Conservation (phyloP, 345 rosid genomes). For the Diplotaxis tenuifolia region DNA sequence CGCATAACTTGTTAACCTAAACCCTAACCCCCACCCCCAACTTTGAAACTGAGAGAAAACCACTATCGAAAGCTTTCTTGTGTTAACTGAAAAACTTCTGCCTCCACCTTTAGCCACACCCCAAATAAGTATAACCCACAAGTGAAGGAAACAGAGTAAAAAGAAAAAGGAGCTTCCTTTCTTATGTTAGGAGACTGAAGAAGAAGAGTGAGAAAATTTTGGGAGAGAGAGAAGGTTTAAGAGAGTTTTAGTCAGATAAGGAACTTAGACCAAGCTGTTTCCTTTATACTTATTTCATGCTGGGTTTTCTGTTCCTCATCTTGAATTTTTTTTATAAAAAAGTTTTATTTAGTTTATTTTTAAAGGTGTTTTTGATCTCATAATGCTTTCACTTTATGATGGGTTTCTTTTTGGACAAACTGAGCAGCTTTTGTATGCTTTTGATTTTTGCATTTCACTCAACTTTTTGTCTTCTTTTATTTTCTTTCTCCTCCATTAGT, state of each 20-base stretch:
- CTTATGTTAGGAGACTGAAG: constrained; percentile 34
- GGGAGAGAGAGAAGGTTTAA: constrained; percentile 15
- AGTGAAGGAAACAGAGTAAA: constrained; percentile 13
- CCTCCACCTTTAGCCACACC: constrained; percentile 26
- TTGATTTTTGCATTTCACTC: constrained; percentile 42
- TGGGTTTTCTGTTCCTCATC: constrained; percentile 31
- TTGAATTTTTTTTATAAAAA: neutral
- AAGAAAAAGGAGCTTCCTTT: constrained; percentile 24
- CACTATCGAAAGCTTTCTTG: constrained; percentile 19
- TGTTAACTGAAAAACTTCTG: neutral
- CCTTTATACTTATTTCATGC: constrained; percentile 41
- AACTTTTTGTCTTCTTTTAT: constrained; percentile 19
- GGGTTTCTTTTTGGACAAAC: constrained; percentile 44
- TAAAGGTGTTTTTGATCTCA: constrained; percentile 30
- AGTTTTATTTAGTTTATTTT: neutral
- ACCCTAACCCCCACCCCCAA: constrained; percentile 56
- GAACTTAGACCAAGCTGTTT: constrained; percentile 36
- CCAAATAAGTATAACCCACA: constrained; percentile 8
- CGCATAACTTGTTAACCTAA: constrained; percentile 80
- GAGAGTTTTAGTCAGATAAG: constrained; percentile 40
- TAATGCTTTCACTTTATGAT: constrained; percentile 41
- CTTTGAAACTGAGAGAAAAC: constrained; percentile 17
- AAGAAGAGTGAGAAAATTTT: constrained; percentile 9
- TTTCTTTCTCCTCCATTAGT: constrained; percentile 1
- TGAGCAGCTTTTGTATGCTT: constrained; percentile 44